Base-by-base conservation (phyloP, 164 flowering plant genomes). In the Echeveria elegans region DNA sequence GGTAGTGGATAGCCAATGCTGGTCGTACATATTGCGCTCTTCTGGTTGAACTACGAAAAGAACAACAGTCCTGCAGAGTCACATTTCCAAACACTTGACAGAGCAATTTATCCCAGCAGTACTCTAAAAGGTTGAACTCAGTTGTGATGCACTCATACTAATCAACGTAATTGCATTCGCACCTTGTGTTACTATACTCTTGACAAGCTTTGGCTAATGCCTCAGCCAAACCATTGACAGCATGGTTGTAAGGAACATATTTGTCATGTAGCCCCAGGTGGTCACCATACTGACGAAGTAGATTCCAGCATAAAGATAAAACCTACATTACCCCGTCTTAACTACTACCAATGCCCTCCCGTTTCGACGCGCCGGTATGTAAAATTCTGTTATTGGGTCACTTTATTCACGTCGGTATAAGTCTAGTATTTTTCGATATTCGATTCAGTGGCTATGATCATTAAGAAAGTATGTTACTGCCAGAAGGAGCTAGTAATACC, bases 21-120 rank as follows among this genome's bases (percentile, higher is more conserved):
- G 99, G 75, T 92, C 99, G 76, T 92, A 95, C 99, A 95, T 95
- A 79, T 95, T 95, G 45, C 81, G 86, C 70, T 95, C 99, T 71
- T 88, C 94, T 65, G 83, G 28, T 77, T 90, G 96, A 76, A 91
- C 92, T 70, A 95, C 96, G 68, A 86, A n/a, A 90, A 95, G 70
- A 69, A 92, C 79, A 19, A 85, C 84, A 71, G 96, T 86, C 79
- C 99, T 92, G 88, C 38, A 74, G 1, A 71, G 65, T 66, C 45
- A 59, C n/a, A 43, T 37, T 11, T 8, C 1, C 72, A 65, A 47
- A 71, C 41, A 75, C 52, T 16, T 1, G 56, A 31, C 9, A 64
- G 10, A 24, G 43, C n/a, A 56, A 28, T 28, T 53, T 5, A 9
- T 2, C 18, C 61, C 15, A 52, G n/a, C 3, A 10, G 16, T 52